A percentile compares a stretch with the other conserved stretches of the same genome.
These are phyloP conservation scores for Naumovozyma castellii DNA, from an alignment of 805 yeast genomes.

Conservation along the genomic window DNA sequence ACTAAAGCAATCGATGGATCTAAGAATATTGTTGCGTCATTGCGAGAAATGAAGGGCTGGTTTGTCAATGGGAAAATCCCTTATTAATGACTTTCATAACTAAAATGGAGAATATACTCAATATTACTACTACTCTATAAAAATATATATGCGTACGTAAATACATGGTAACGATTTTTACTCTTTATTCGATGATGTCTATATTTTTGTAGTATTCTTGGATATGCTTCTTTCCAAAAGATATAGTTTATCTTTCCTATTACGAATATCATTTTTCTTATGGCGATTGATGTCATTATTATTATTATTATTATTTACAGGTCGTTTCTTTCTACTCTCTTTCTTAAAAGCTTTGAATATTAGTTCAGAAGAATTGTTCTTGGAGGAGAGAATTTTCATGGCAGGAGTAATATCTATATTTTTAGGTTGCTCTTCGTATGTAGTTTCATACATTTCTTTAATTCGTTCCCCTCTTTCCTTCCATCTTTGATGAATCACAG, in stretches of 20 bases:
- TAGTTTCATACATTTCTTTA: slow-evolving; percentile 15
- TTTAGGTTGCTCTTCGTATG: not conserved
- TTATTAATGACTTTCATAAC: slow-evolving; percentile 1
- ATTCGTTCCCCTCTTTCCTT: slow-evolving; percentile 37
- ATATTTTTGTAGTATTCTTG: no score
- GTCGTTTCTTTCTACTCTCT: not conserved
- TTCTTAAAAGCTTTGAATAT: not conserved
- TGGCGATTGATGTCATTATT: not conserved
- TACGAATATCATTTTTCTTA: not conserved
- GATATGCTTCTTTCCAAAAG: not conserved
- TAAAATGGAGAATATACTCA: no score
- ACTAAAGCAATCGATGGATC: slow-evolving; percentile 1
- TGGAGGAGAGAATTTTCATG: not conserved
- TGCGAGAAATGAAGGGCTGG: slow-evolving; percentile 36
- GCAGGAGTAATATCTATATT: not conserved
- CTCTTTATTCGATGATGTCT: no score
- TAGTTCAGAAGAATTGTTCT: not conserved
- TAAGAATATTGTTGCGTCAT: slow-evolving; percentile 20
- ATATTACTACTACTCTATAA: no score
- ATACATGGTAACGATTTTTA: no score
- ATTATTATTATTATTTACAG: not conserved
- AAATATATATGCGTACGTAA: no score
- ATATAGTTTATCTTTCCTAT: not conserved
- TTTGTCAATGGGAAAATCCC: slow-evolving; percentile 31
- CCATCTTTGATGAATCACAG: slow-evolving; percentile 43